Percentiles rank a stretch among this genome's conserved stretches.
Conservation (phyloP, 495 filamentous ascomycete genomes). For the Neurospora terricola region DNA sequence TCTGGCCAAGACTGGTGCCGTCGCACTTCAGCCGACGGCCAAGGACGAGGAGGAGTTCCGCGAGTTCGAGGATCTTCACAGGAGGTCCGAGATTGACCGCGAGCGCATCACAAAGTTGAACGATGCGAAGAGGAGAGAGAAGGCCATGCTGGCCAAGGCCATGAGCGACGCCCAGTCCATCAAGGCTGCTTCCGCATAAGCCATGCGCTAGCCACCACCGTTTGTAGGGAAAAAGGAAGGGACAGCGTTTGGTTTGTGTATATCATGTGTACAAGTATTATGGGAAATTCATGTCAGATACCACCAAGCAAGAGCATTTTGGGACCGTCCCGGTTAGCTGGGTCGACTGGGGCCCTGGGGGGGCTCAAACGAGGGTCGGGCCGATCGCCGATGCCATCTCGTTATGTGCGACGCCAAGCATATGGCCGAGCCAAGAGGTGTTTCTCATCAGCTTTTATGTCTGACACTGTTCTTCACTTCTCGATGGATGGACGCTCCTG, state of each 20-base stretch:
- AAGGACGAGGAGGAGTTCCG: conserved; percentile 50
- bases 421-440: neutral
- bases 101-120: conserved; percentile 50
- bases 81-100: conserved; percentile 43
- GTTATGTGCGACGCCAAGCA: neutral
- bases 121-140: conserved; percentile 54
- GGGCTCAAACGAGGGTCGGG: neutral
- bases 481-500: neutral
- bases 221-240: neutral
- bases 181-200: conserved; percentile 10
- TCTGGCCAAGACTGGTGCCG: conserved; percentile 57
- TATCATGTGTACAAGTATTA: conserved; percentile 15
- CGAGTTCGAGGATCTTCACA: conserved; percentile 48
- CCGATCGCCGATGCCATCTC: neutral
- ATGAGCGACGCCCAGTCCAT: conserved; percentile 22
- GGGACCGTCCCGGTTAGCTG: neutral
- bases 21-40: conserved; percentile 44
- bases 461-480: neutral
- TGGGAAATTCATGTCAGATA: neutral
- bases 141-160: conserved; percentile 29
- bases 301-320: neutral
- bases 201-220: neutral
- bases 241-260: conserved; percentile 4
- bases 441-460: neutral
- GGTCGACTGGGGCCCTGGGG: neutral